Evolutionary conservation across 1,284 basidiomycete species (phyloP).

Genomic region (Ganoderma multipileum): DNA sequence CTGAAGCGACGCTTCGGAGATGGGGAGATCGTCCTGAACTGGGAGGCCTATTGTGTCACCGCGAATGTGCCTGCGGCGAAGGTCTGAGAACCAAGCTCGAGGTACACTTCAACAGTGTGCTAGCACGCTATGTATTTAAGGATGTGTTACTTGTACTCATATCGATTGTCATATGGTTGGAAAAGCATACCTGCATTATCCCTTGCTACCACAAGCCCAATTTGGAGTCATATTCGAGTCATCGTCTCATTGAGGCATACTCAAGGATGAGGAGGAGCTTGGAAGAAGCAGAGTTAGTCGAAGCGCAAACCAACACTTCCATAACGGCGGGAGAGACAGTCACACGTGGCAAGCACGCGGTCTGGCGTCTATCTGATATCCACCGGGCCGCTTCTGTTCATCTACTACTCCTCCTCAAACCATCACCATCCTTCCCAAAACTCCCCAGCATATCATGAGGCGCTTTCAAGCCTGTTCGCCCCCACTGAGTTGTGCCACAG

Average conservation of each 20-base stretch:
- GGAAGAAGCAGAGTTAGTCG: not conserved
- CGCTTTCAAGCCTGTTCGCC: not conserved
- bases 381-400: no score
- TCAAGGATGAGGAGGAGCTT: not conserved
- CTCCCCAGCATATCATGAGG: not conserved
- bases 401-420: no score
- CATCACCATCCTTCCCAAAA: no score
- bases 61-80: conserved; percentile 5
- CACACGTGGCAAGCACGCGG: no score
- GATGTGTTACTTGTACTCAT: not conserved
- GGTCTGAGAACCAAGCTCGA: not conserved
- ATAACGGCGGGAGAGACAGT: no score
- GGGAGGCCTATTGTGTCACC: conserved; percentile 12
- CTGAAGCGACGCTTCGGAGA: conserved; percentile 8
- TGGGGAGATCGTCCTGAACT: conserved; percentile 9
- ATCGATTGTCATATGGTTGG: no score
- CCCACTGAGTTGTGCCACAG: not conserved
- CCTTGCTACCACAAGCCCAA: not conserved
- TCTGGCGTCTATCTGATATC: no score
- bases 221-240: no score
- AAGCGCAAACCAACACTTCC: no score
- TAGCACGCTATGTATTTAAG: not conserved
- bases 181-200: not conserved
- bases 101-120: not conserved
- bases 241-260: no score